Percentiles rank a stretch among this genome's conserved stretches.
Evolutionary conservation across 805 yeast species (phyloP).

Genomic region (Torulaspora maleeae): DNA sequence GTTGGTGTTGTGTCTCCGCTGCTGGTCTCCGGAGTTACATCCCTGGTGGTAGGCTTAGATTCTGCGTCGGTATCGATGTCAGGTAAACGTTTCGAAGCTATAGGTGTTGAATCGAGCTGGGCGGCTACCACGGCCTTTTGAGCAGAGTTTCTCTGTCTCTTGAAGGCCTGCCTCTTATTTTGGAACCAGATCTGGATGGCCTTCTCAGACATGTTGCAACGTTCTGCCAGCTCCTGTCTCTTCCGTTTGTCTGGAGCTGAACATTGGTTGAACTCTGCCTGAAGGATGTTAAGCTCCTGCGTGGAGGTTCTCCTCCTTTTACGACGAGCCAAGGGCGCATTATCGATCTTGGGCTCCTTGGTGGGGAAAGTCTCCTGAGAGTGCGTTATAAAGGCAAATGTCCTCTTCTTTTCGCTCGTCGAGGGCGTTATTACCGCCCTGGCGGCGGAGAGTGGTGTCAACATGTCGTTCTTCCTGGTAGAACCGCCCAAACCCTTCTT

Average conservation of each 20-base stretch:
- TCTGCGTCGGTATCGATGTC: neutral
- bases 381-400: constrained; percentile 87
- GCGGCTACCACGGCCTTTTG: constrained; percentile 7
- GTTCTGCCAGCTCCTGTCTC: constrained; percentile 71
- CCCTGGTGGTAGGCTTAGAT: neutral
- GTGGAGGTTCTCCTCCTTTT: constrained; percentile 95
- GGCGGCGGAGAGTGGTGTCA: constrained; percentile 34
- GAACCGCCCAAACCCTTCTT: constrained; percentile 8
- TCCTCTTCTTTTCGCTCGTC: constrained; percentile 34
- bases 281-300: constrained; percentile 73
- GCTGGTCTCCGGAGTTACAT: neutral
- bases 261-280: constrained; percentile 70
- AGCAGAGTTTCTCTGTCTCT: constrained; percentile 42
- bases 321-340: constrained; percentile 88
- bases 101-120: constrained; percentile 7
- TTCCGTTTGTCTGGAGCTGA: constrained; percentile 75
- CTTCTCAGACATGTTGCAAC: constrained; percentile 91
- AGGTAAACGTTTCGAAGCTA: constrained; percentile 7
- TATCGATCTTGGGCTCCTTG: constrained; percentile 79
- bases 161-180: constrained; percentile 80
- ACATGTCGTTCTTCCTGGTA: constrained; percentile 21
- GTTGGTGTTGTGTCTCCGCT: constrained; percentile 19
- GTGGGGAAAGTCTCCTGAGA: constrained; percentile 84
- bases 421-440: constrained; percentile 34
- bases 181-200: constrained; percentile 99